phyloP scores from a whole-genome alignment of 306 rosid species.

The Medicago lupulina region DNA sequence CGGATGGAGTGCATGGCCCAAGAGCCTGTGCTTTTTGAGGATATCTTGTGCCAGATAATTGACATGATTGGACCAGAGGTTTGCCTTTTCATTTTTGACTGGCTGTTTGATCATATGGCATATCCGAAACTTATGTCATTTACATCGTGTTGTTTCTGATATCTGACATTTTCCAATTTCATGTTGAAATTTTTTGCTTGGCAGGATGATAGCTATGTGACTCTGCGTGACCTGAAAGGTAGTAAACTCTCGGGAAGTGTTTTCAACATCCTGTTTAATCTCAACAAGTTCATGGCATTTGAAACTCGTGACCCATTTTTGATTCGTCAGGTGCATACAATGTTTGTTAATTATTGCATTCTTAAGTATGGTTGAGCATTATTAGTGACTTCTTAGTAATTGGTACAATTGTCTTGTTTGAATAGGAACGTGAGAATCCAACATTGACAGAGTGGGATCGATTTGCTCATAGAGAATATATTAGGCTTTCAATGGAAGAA shows the following conservation, averaged over 20 bases:
- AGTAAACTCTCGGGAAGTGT: slow-evolving; percentile 97
- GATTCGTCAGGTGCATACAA: slow-evolving; percentile 85
- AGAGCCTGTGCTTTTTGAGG: slow-evolving; percentile 99
- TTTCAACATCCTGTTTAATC: slow-evolving; percentile 94
- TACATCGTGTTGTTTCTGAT: slow-evolving; percentile 15
- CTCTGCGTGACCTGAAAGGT: slow-evolving; percentile 88
- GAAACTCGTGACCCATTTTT: slow-evolving; percentile 99
- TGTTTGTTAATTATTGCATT: slow-evolving; percentile 30
- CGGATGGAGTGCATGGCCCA: slow-evolving; percentile 99
- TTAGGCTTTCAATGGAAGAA: slow-evolving; percentile 99
- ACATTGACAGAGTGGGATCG: slow-evolving; percentile 99
- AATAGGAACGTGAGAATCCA: slow-evolving; percentile 99
- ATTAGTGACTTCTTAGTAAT: slow-evolving; percentile 40
- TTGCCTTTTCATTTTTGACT: slow-evolving; percentile 43
- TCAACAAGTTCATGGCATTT: slow-evolving; percentile 98
- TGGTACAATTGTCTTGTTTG: slow-evolving; percentile 39
- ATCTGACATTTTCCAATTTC: slow-evolving; percentile 23
- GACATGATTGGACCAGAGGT: slow-evolving; percentile 99
- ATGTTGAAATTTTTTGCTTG: slow-evolving; percentile 31
- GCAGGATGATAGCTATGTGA: slow-evolving; percentile 76
- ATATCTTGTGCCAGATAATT: slow-evolving; percentile 94
- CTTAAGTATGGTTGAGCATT: slow-evolving; percentile 33
- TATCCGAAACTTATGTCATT: slow-evolving; percentile 10
- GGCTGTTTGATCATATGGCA: slow-evolving; percentile 34
- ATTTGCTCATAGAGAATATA: slow-evolving; percentile 98